A percentile compares a stretch with the other conserved stretches of the same genome.
Conservation (phyloP, 805 yeast genomes). For the Candida easanensis region DNA sequence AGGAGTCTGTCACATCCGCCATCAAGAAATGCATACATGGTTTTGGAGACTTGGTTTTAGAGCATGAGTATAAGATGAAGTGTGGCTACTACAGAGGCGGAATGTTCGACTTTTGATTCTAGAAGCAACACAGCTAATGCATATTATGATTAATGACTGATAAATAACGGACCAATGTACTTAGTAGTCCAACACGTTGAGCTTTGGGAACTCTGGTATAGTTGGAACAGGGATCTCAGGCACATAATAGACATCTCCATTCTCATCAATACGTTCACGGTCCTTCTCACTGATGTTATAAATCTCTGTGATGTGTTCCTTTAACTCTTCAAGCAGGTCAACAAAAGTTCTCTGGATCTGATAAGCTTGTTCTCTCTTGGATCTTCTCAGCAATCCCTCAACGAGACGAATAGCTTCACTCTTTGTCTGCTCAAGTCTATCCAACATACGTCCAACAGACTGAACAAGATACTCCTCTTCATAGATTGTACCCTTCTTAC, state of each 20-base stretch:
- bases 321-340: slow-evolving; percentile 53
- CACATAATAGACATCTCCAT: slow-evolving; percentile 76
- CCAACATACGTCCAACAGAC: slow-evolving; percentile 85
- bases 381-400: slow-evolving; percentile 72
- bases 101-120: slow-evolving; percentile 23
- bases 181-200: slow-evolving; percentile 57
- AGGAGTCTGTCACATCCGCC: slow-evolving; percentile 85
- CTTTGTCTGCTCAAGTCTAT: slow-evolving; percentile 70
- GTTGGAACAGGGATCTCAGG: slow-evolving; percentile 74
- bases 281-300: slow-evolving; percentile 81
- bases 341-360: slow-evolving; percentile 69
- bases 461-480: slow-evolving; percentile 93
- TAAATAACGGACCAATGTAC: not conserved
- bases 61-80: slow-evolving; percentile 33
- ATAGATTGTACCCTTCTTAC: slow-evolving; percentile 95
- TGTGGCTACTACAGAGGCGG: slow-evolving; percentile 34
- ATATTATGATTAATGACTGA: not conserved
- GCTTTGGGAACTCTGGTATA: slow-evolving; percentile 60
- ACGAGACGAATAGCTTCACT: slow-evolving; percentile 72
- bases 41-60: slow-evolving; percentile 61
- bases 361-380: slow-evolving; percentile 74
- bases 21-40: slow-evolving; percentile 74
- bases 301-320: slow-evolving; percentile 68
- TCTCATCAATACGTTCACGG: slow-evolving; percentile 84
- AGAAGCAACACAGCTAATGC: not conserved